These are phyloP conservation scores for Cryptococcus sp. DNA, from an alignment of 1,284 basidiomycete species.

Conservation along the genomic window DNA sequence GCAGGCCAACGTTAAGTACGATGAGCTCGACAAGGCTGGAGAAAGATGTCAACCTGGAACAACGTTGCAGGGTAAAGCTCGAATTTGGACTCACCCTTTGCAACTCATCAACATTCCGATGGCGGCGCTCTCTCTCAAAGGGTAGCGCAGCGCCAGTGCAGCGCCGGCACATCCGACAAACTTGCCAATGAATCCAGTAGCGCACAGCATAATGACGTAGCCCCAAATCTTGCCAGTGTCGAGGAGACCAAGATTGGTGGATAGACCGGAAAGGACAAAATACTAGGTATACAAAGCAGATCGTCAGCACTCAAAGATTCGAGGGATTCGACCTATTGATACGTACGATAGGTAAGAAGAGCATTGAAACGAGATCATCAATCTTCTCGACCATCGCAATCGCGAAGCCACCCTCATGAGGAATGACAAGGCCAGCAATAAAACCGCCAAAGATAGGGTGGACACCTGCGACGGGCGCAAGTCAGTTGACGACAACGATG, in stretches of 20 bases:
- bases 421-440: constrained; percentile 82
- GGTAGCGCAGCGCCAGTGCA: constrained; percentile 69
- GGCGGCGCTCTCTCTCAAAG: constrained; percentile 74
- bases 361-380: constrained; percentile 66
- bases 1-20: constrained; percentile 85
- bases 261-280: constrained; percentile 77
- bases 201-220: constrained; percentile 76
- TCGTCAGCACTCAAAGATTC: constrained; percentile 75
- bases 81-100: constrained; percentile 67
- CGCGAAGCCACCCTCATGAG: constrained; percentile 81
- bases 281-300: constrained; percentile 63
- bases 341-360: constrained; percentile 79
- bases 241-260: constrained; percentile 78
- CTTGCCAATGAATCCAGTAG: constrained; percentile 79
- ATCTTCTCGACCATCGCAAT: constrained; percentile 73
- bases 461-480: constrained; percentile 54
- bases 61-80: background rate
- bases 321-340: constrained; percentile 56
- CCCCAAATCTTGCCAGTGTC: constrained; percentile 76
- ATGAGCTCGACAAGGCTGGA: constrained; percentile 76
- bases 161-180: constrained; percentile 67
- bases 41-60: constrained; percentile 1
- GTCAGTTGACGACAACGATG: background rate
- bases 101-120: constrained; percentile 91
- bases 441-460: constrained; percentile 83